phyloP scores from a whole-genome alignment of 1,284 basidiomycete genomes.

The Sporisorium scitamineum region DNA sequence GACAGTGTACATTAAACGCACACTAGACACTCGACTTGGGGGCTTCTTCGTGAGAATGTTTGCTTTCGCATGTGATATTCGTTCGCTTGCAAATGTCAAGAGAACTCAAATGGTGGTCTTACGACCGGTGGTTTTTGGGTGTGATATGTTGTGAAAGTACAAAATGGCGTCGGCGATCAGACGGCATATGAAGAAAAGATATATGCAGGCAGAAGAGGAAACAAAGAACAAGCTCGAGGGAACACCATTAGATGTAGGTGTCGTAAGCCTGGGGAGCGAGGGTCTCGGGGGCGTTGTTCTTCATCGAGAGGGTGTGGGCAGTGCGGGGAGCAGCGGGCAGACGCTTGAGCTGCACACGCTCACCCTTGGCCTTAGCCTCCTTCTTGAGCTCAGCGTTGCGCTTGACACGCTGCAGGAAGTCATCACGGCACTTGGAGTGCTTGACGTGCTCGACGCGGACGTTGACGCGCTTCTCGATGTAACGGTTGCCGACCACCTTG shows the following conservation, averaged over 20 bases:
- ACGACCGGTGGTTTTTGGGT: conserved; percentile 35
- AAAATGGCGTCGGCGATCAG: conserved; percentile 16
- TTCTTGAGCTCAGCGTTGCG: conserved; percentile 86
- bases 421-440: conserved; percentile 98
- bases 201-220: conserved; percentile 6
- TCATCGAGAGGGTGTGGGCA: conserved; percentile 79
- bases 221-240: background rate
- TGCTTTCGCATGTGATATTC: conserved; percentile 40
- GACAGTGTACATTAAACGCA: no score
- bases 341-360: conserved; percentile 87
- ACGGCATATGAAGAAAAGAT: conserved; percentile 10
- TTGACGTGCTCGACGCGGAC: conserved; percentile 96
- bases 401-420: conserved; percentile 97
- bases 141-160: conserved; percentile 22
- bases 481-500: conserved; percentile 99
- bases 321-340: conserved; percentile 86
- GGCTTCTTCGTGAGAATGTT: conserved; percentile 19
- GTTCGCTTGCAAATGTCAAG: conserved; percentile 8
- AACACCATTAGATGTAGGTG: conserved; percentile 67
- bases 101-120: conserved; percentile 18
- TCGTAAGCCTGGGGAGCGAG: conserved; percentile 86
- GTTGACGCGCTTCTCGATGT: conserved; percentile 99
- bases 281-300: conserved; percentile 89
- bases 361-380: conserved; percentile 78
- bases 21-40: background rate